Percentiles rank a stretch among this genome's conserved stretches.
phyloP scores from a whole-genome alignment of 129 eudicot genomes.

The Rutidosis leptorrhynchoides region DNA sequence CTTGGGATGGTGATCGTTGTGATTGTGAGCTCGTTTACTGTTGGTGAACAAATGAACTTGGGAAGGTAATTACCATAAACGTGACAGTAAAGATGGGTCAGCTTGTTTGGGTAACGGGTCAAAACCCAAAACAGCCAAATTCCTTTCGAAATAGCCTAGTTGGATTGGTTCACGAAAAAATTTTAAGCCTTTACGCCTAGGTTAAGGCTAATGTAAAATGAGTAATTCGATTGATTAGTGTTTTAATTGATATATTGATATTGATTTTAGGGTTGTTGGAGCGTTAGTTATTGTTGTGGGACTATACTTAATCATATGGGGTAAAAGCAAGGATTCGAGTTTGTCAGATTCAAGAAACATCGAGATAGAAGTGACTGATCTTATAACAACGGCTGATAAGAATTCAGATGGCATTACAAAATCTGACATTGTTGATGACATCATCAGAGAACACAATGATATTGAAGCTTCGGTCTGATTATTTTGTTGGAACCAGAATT shows the following conservation, averaged over 20 bases:
- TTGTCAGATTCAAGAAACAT: slow-evolving; percentile 27
- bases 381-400: background rate
- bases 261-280: slow-evolving; percentile 46
- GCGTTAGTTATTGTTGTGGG: slow-evolving; percentile 40
- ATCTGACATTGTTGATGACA: slow-evolving; percentile 7
- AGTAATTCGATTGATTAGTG: too few species aligned
- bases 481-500: slow-evolving; percentile 4
- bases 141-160: slow-evolving; percentile 41
- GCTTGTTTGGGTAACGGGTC: background rate
- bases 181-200: background rate
- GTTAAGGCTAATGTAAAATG: too few species aligned
- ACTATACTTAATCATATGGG: slow-evolving; percentile 55
- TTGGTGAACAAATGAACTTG: slow-evolving; percentile 43
- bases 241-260: too few species aligned
- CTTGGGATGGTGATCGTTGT: slow-evolving; percentile 60
- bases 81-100: background rate
- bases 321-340: slow-evolving; percentile 47
- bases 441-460: slow-evolving; percentile 18
- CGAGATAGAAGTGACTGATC: slow-evolving; percentile 20
- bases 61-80: background rate
- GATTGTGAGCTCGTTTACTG: slow-evolving; percentile 46
- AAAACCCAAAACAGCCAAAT: background rate
- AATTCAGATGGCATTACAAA: slow-evolving; percentile 1
- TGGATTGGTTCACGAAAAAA: background rate
- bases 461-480: slow-evolving; percentile 25